phyloP scores from a whole-genome alignment of 1,284 basidiomycete species.

The Erythrobasidium hasegawianum region DNA sequence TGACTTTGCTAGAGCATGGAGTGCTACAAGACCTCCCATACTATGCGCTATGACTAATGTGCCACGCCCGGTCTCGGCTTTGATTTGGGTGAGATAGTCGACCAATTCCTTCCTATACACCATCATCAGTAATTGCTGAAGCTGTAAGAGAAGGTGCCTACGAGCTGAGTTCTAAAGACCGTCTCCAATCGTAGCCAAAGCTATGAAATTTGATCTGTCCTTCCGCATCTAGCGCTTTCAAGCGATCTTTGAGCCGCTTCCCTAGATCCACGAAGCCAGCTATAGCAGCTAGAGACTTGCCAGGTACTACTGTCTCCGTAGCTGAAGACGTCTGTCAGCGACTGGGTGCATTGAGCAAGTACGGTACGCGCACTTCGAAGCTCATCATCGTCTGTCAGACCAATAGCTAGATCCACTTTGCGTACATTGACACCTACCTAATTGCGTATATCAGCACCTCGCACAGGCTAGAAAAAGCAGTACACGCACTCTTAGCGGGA shows the following conservation, averaged over 20 bases:
- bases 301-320: conserved; percentile 45
- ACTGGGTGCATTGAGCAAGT: not conserved
- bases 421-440: conserved; percentile 45
- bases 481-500: conserved; percentile 43
- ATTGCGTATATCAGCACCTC: not conserved
- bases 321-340: conserved; percentile 36
- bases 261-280: conserved; percentile 47
- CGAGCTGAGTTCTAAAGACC: conserved; percentile 37
- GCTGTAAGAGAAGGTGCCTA: no score
- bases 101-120: conserved; percentile 35
- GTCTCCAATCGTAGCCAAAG: conserved; percentile 48
- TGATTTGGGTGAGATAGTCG: conserved; percentile 37
- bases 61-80: conserved; percentile 44
- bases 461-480: no score
- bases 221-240: conserved; percentile 37
- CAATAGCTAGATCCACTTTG: conserved; percentile 46
- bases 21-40: conserved; percentile 49
- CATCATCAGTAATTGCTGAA: no score
- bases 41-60: conserved; percentile 49
- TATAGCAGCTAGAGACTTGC: conserved; percentile 44
- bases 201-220: conserved; percentile 41
- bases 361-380: conserved; percentile 1
- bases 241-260: conserved; percentile 42
- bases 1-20: conserved; percentile 46
- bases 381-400: conserved; percentile 44